These are phyloP conservation scores for Neurospora sublineolata DNA, from an alignment of 495 filamentous ascomycete genomes.

Conservation along the genomic window DNA sequence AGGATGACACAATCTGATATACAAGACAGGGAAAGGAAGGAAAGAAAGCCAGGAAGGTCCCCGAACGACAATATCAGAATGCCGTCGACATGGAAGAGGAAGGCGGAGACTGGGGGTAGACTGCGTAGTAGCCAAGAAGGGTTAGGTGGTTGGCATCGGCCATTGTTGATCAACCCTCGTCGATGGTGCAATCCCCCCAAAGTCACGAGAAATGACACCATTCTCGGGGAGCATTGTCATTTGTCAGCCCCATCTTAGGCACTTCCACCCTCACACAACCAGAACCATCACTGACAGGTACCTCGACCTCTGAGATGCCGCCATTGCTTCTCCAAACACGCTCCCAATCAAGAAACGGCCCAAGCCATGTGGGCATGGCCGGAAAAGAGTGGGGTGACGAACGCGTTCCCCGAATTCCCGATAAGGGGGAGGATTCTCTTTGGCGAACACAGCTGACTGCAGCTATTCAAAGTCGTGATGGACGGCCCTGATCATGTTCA, in stretches of 20 bases:
- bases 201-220: conserved; percentile 34
- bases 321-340: neutral
- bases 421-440: conserved; percentile 14
- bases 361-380: conserved; percentile 9
- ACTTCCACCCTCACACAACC: conserved; percentile 2
- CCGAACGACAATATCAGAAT: conserved; percentile 5
- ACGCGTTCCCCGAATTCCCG: conserved; percentile 14
- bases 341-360: conserved; percentile 17
- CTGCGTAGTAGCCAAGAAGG: conserved; percentile 8
- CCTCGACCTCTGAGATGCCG: conserved; percentile 9
- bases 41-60: neutral
- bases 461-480: neutral
- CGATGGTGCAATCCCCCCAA: conserved; percentile 26
- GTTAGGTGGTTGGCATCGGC: conserved; percentile 6
- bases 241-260: conserved; percentile 25
- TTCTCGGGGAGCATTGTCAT: conserved; percentile 22
- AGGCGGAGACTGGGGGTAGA: conserved; percentile 20
- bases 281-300: conserved; percentile 6
- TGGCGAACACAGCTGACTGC: conserved; percentile 5
- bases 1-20: conserved; percentile 19
- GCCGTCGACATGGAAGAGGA: conserved; percentile 10
- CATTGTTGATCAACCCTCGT: conserved; percentile 20
- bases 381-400: conserved; percentile 9
- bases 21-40: conserved; percentile 3
- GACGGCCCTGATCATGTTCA: neutral